Evolutionary conservation across 257 asterid species (phyloP).

Genomic region (Salvia splendens): DNA sequence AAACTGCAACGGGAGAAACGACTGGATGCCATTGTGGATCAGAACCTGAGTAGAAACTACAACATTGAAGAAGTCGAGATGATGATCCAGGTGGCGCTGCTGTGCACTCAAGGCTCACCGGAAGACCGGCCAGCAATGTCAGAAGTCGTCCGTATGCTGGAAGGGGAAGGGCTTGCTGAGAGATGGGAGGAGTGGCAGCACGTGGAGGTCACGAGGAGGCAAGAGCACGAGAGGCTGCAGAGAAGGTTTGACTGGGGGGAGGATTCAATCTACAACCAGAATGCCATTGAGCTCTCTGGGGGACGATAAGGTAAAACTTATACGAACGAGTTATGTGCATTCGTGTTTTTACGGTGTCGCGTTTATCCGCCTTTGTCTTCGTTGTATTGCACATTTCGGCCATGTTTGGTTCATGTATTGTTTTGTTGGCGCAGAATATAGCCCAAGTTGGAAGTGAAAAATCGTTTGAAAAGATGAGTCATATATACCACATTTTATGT

Average conservation of each 20-base stretch:
- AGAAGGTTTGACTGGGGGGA: constrained; percentile 89
- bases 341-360: not conserved
- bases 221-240: constrained; percentile 74
- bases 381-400: not conserved
- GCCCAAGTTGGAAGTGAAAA: no score
- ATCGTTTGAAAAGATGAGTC: no score
- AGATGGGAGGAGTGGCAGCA: constrained; percentile 93
- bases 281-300: constrained; percentile 82
- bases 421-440: not conserved
- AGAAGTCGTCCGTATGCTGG: constrained; percentile 87
- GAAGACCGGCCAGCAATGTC: constrained; percentile 99
- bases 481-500: no score
- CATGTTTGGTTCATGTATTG: not conserved
- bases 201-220: constrained; percentile 66
- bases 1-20: constrained; percentile 79
- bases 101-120: constrained; percentile 82
- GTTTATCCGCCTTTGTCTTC: not conserved
- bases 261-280: constrained; percentile 66
- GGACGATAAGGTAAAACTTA: constrained; percentile 52
- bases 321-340: constrained; percentile 1
- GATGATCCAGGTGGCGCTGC: constrained; percentile 94
- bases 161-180: constrained; percentile 94
- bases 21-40: constrained; percentile 77
- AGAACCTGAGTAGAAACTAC: constrained; percentile 53
- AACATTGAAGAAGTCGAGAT: constrained; percentile 80